phyloP scores from a whole-genome alignment of 257 asterid species.

The Lycium barbarum region DNA sequence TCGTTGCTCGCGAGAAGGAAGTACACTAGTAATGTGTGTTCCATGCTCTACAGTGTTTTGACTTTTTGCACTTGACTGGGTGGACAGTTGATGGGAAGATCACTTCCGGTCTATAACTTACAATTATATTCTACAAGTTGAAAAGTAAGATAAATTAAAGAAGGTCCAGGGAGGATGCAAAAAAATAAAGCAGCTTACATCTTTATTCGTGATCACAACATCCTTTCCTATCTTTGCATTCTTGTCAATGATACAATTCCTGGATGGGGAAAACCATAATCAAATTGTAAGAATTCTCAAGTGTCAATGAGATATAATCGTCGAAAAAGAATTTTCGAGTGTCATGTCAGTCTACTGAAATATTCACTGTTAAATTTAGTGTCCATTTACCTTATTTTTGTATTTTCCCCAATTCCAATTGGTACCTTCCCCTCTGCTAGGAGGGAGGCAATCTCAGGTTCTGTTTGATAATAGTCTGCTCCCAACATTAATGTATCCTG shows the following conservation, averaged over 20 bases:
- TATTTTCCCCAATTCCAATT: conserved; percentile 78
- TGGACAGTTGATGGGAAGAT: background rate
- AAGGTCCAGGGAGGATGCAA: background rate
- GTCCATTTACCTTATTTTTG: conserved; percentile 76
- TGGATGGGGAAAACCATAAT: conserved; percentile 27
- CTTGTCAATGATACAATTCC: conserved; percentile 95
- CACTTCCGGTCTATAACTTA: background rate
- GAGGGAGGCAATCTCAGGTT: conserved; percentile 85
- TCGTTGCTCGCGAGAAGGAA: background rate
- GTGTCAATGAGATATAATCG: background rate
- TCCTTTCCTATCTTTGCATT: conserved; percentile 85
- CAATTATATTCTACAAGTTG: background rate
- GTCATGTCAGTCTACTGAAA: background rate
- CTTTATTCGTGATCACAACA: conserved; percentile 83
- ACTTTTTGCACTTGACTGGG: background rate
- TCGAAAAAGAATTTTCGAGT: background rate
- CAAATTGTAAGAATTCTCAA: background rate
- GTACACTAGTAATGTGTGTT: background rate
- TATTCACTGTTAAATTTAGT: background rate
- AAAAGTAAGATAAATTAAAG: background rate
- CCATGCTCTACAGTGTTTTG: background rate
- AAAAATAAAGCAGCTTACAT: conserved; percentile 52
- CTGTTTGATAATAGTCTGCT: conserved; percentile 89
- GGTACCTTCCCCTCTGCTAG: conserved; percentile 88
- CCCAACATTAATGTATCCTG: conserved; percentile 96